These are phyloP conservation scores for Phytopythium montanum DNA, from an alignment of 352 stramenopile genomes.

Conservation along the genomic window DNA sequence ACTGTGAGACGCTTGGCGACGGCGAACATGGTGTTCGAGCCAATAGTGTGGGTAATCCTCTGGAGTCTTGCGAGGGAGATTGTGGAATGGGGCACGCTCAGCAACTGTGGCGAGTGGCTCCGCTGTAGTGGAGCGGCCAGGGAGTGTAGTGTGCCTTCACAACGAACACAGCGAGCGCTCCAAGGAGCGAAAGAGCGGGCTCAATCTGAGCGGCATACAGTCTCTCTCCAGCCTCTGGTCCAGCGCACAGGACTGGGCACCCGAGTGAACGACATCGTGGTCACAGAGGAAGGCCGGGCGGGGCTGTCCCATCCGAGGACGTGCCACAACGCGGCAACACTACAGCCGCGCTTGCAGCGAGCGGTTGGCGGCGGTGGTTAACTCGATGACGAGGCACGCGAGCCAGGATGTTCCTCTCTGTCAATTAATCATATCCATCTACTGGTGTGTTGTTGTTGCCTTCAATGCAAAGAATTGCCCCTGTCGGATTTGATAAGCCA, in stretches of 20 bases:
- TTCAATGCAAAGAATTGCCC: neutral
- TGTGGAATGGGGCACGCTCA: neutral
- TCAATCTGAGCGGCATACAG: no score
- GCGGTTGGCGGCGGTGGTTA: no score
- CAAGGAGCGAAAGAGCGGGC: no score
- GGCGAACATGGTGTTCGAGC: neutral
- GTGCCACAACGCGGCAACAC: no score
- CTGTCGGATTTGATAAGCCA: no score
- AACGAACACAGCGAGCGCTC: neutral
- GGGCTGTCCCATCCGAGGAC: no score
- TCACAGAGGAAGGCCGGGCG: no score
- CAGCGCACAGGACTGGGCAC: no score
- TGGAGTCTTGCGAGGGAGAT: neutral
- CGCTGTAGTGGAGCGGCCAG: neutral
- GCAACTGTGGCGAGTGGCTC: neutral
- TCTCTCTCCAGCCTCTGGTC: no score
- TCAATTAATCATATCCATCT: neutral
- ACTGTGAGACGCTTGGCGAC: slow-evolving; percentile 3
- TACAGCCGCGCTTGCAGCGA: no score
- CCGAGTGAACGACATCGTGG: no score
- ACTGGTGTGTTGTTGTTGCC: no score
- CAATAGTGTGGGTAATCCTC: neutral
- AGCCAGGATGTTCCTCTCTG: neutral
- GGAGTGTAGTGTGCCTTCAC: neutral
- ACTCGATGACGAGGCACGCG: neutral